Evolutionary conservation across 352 stramenopile species (phyloP), one percentile per base, ranked within the genome.

Genomic region (Pythium grandisporangium): DNA sequence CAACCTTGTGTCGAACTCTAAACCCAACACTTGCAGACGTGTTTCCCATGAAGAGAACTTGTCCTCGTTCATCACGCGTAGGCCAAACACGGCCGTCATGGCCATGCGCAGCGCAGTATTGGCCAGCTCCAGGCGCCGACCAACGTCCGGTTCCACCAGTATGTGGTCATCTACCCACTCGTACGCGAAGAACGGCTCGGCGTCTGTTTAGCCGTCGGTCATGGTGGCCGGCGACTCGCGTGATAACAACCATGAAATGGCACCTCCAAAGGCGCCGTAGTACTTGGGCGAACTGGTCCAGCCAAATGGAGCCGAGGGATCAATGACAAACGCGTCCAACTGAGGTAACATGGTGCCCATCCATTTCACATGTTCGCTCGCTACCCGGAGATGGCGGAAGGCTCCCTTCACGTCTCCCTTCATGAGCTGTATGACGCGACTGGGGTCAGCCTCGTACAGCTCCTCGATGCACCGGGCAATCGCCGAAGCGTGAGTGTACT

Each of bases 161-260:
- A 45, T 23, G 30, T 45, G 29, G 21, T 53, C 45, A 32, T 53
- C 37, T 11, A 46, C 37, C 45, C 45, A 46, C 23, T 46, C 37
- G n/a, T 37, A 46, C 5, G 29, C 8, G 11, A 38, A 46, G 29
- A 46, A 53, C 12, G 24, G 36, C 5, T 33, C 36, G 3, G 25
- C 23, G 27, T 51, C 34, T 6, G 2, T 37, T n/a, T 8, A 32
- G 26, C 10, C 4, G 2, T 26, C 19, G 3, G 5, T n/a, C 16
- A 39, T 26, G 27, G 8, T 32, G 27, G 27, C 27, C 13, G 27
- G 27, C 8, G 27, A 32, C n/a, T n/a, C n/a, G n/a, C n/a, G n/a
- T n/a, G n/a, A n/a, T n/a, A n/a, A n/a, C n/a, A n/a, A n/a, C n/a
- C n/a, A n/a, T n/a, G n/a, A n/a, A n/a, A n/a, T n/a, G n/a, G n/a